Base-by-base conservation (phyloP, 768 basidiomycete genomes). In the Podaxis mareebaensis region DNA sequence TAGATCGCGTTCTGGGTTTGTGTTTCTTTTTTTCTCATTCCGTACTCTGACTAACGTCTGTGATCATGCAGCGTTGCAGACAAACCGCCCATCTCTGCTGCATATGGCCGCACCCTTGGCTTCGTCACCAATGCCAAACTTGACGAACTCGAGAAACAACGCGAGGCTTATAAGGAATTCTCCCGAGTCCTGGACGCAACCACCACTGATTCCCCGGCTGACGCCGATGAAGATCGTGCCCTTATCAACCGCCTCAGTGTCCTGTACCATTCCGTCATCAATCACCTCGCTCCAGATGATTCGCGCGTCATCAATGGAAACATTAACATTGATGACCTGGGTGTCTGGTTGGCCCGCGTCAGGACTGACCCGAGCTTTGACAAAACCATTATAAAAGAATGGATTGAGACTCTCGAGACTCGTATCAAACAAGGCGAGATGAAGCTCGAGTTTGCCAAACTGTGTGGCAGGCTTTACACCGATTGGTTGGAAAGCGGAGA, bases 401-500 rank as follows among this genome's bases (percentile, higher is more conserved):
- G 79, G 80, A 73, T 69, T 2, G 66, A 73, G n/a, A 74, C 74
- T 1, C 68, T 81, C 20, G 77, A 81, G 65, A 71, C 73, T 0
- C 78, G 80, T 63, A 76, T 81, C 42, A 68, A 64, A 3, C 78
- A 79, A 53, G 74, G 71, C 17, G 60, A 67, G 36, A 73, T 71
- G 66, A 72, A 76, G 6, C 79, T 80, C 51, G 78, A 80, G 28
- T 75, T 74, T 24, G 79, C 79, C 4, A 76, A 72, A 53, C 71
- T 80, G 6, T 82, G 80, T 28, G 79, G 79, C 1, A 76, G 66
- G 28, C 72, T 82, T 12, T 76, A 80, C 64, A 77, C 78, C 49
- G 80, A 82, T 61, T 81, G 80, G 80, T 63, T 79, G 26, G 70
- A 74, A 2, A 80, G 79, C 49, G 79, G 78, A 1, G 79, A 81